Evolutionary conservation across 2,329 filamentous ascomycete species (phyloP), one percentile per base, ranked within the genome.

Genomic region (Eurotiales sp.): DNA sequence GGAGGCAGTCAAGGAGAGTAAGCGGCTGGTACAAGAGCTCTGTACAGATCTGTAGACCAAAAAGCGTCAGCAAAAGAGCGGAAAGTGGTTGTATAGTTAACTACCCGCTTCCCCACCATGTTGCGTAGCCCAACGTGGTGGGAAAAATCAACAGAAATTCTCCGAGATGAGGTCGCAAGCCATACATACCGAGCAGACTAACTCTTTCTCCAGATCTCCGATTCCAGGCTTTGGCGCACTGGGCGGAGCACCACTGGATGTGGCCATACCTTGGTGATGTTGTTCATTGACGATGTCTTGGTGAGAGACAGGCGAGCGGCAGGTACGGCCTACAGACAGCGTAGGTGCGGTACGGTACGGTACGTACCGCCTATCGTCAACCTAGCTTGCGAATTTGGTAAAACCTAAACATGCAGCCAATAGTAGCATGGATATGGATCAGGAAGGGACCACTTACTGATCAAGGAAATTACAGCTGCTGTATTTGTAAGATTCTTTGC

Each of bases 11-110:
- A 69, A 96, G 87, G 45, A 95, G 83, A 23, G 90, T 95, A 57
- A 95, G 80, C 29, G 91, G 90, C 69, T 95, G 88, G 72, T 90
- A 95, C 56, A 96, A 84, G 58, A 96, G 82, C 70, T 97, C 93
- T 61, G 92, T 95, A 77, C 93, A 99, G 64, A 99, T 99, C 91
- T 96, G 12, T 34, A 15, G 23, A 11, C n/a, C 37, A n/a, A n/a
- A n/a, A n/a, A n/a, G n/a, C n/a, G 45, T 50, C 22, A 54, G 52
- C 52, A 11, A 50, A 29, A 21, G 39, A 32, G 29, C 29, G 15
- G 22, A 21, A 29, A 23, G 23, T 8, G 25, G 10, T 27, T 25
- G 36, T 42, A 37, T 48, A 52, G 30, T 22, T 12, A 47, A 15
- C n/a, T 2, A 10, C 27, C 37, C 3, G 21, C 50, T 39, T 53